Conservation (phyloP, 257 asterid genomes). For the Solanum arcanum region DNA sequence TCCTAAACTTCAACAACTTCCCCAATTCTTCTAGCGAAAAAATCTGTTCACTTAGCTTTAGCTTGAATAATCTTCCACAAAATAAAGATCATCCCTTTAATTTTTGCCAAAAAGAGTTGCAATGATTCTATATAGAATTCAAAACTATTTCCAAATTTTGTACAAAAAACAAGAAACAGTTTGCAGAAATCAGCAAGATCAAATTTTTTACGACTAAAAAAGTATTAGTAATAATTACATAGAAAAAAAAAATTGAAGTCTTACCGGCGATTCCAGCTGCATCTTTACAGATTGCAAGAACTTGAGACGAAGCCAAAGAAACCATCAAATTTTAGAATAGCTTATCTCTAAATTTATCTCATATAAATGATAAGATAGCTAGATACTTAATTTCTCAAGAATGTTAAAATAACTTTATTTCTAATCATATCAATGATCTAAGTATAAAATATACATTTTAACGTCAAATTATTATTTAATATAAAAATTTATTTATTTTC, state of each 20-base stretch:
- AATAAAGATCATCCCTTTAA: neutral
- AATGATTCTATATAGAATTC: neutral
- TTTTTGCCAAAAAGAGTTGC: neutral
- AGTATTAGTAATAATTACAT: neutral
- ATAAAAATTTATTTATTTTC: too few relatives aligned
- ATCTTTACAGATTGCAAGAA: slow-evolving; percentile 22
- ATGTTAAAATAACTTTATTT: too few relatives aligned
- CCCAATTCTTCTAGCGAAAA: neutral
- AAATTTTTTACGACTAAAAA: neutral
- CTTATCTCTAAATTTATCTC: too few relatives aligned
- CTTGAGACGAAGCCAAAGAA: neutral
- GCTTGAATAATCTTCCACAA: neutral
- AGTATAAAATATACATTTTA: too few relatives aligned
- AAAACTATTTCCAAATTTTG: neutral
- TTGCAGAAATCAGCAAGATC: neutral
- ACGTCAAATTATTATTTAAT: too few relatives aligned
- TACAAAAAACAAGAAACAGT: neutral
- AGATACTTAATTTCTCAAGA: too few relatives aligned
- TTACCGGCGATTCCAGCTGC: slow-evolving; percentile 51
- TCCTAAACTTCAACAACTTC: neutral
- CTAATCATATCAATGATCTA: too few relatives aligned
- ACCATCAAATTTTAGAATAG: neutral
- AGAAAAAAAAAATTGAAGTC: neutral
- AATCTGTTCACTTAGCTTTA: neutral
- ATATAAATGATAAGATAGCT: too few relatives aligned